Conservation (phyloP, 768 basidiomycete genomes). For the Tephrocybe sp. region DNA sequence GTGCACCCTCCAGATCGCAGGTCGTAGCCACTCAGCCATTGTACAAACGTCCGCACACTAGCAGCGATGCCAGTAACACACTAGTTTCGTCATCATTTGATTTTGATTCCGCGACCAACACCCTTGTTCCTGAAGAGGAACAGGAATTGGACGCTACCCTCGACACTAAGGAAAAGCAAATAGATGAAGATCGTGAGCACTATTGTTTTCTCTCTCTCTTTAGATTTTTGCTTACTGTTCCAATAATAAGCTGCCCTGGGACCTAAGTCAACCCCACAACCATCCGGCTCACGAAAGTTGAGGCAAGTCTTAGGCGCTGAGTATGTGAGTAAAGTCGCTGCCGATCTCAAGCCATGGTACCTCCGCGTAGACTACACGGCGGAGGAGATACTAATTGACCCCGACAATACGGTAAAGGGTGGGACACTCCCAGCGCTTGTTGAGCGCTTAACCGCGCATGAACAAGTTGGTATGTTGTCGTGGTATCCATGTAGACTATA, state of each 20-base stretch:
- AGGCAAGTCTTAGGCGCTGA: conserved; percentile 66
- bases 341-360: conserved; percentile 73
- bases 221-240: not conserved
- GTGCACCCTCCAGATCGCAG: conserved; percentile 10
- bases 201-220: not conserved
- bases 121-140: conserved; percentile 11
- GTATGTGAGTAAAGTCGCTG: conserved; percentile 42
- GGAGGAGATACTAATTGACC: conserved; percentile 81
- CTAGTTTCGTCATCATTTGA: conserved; percentile 5
- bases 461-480: conserved; percentile 68
- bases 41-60: conserved; percentile 23
- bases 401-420: conserved; percentile 81
- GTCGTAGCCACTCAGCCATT: not conserved
- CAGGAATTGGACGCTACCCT: not conserved
- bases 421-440: conserved; percentile 87
- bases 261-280: conserved; percentile 32
- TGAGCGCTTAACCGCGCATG: conserved; percentile 89
- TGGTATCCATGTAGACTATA: not conserved
- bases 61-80: conserved; percentile 14
- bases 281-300: conserved; percentile 53
- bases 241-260: conserved; percentile 4
- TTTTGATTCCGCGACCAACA: conserved; percentile 7
- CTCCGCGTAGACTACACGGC: conserved; percentile 78
- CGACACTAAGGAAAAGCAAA: conserved; percentile 22
- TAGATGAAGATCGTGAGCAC: conserved; percentile 42